Base-by-base conservation (phyloP, 129 eudicot species). In the Logfia minima region DNA sequence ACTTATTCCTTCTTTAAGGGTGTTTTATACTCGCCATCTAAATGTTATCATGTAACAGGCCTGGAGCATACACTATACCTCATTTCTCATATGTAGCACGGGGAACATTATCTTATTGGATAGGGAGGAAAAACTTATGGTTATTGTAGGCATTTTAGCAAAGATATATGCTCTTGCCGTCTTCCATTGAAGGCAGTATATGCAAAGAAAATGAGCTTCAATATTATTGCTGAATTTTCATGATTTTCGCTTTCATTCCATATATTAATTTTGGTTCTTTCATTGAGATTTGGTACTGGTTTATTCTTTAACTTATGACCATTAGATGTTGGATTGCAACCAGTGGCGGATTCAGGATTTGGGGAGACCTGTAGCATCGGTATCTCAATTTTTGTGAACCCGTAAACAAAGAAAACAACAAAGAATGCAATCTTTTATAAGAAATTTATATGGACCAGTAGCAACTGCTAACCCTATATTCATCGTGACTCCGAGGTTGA, bases 131-230 rank as follows among this genome's bases (percentile, higher is more conserved):
- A 31, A 31, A 4, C 5, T 31, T 31, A 31, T 31, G 34, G 3
- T 1, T 4, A 2, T 31, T 31, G 34, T 31, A 31, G 34, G 34
- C 5, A 31, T 31, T 31, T 31, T 31, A 31, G 34, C 34, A 31
- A 31, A 31, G 34, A 3, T 66, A 31, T 66, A 17, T 66, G 70
- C 45, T 66, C 45, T 32, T 32, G 24, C 39, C 41, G 9, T 32
- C 21, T 48, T 35, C 70, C 37, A 32, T 17, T 17, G 48, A 66
- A 4, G 43, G 45, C 48, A 66, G 39, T 29, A 28, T 13, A 32
- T 64, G 69, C 29, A 64, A 64, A 64, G 41, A 64, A 64, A 66
- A 31, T 8, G 70, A 18, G 70, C 70, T 65, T 6, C 43, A 31
- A 29, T 65, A 16, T 31, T 65, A 5, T 66, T 34, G 24, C 32